Evolutionary conservation across 306 rosid species (phyloP).

Genomic region (Gastrolobium villosum): DNA sequence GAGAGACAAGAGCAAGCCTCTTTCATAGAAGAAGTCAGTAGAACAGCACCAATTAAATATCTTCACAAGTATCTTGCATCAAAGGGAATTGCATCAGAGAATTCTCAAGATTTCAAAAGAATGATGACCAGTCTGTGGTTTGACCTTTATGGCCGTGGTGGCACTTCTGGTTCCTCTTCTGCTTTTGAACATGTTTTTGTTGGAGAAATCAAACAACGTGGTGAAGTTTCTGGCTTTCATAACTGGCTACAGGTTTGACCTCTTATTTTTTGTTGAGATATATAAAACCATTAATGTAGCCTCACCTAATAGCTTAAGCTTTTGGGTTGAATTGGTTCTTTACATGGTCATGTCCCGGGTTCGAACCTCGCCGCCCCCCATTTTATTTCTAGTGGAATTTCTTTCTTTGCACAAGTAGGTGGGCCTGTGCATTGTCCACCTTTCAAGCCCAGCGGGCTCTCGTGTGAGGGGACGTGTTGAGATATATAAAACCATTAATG

Average conservation of each 20-base stretch:
- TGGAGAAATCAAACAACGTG: conserved; percentile 83
- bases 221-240: conserved; percentile 93
- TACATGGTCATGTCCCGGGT: no score
- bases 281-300: no score
- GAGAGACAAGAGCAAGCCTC: conserved; percentile 96
- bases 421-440: no score
- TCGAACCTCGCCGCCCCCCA: no score
- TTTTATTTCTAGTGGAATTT: no score
- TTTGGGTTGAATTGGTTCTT: no score
- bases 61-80: conserved; percentile 80
- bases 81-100: conserved; percentile 68
- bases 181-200: conserved; percentile 98
- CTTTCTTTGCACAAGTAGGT: no score
- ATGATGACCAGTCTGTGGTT: conserved; percentile 77
- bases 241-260: conserved; percentile 92
- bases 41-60: conserved; percentile 92
- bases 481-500: no score
- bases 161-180: conserved; percentile 88
- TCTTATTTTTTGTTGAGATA: no score
- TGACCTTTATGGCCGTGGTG: conserved; percentile 91
- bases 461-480: no score
- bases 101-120: conserved; percentile 78
- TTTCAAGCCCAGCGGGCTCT: no score
- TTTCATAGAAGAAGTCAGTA: conserved; percentile 93
- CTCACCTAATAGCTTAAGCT: no score